phyloP scores from a whole-genome alignment of 208 protist genomes.

The Herpetomonas samuelpessoai region DNA sequence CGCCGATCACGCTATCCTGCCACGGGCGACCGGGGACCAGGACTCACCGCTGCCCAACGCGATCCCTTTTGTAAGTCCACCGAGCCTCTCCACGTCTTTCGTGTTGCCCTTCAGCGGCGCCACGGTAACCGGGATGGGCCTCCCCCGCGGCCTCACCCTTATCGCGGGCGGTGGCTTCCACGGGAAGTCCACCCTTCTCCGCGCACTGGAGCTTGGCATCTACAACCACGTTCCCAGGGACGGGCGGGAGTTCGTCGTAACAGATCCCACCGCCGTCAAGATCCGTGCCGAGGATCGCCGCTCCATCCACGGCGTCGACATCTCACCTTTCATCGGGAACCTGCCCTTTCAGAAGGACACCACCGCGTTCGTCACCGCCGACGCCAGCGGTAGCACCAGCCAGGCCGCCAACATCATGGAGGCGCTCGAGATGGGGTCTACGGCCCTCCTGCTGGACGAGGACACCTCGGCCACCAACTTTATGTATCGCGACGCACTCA shows the following conservation, averaged over 20 bases:
- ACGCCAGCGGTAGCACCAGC: conserved; percentile 92
- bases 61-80: conserved; percentile 76
- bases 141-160: conserved; percentile 91
- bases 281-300: conserved; percentile 94
- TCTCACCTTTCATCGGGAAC: conserved; percentile 92
- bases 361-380: conserved; percentile 54
- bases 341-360: conserved; percentile 83
- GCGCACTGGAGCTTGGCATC: conserved; percentile 89
- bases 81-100: conserved; percentile 56
- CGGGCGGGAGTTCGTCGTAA: conserved; percentile 89
- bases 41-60: conserved; percentile 78
- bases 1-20: conserved; percentile 88
- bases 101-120: conserved; percentile 59
- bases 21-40: conserved; percentile 76
- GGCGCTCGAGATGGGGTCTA: conserved; percentile 88
- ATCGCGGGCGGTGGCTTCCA: conserved; percentile 96
- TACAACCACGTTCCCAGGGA: conserved; percentile 95
- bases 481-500: conserved; percentile 92
- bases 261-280: conserved; percentile 83
- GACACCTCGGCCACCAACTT: conserved; percentile 97
- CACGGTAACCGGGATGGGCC: conserved; percentile 81
- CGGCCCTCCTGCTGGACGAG: conserved; percentile 93
- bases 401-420: conserved; percentile 94
- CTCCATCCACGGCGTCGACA: conserved; percentile 83
- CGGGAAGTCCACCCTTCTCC: conserved; percentile 94